A percentile compares a stretch with the other conserved stretches of the same genome.
phyloP scores from a whole-genome alignment of 768 basidiomycete genomes.

The Rhizopogon sp. region DNA sequence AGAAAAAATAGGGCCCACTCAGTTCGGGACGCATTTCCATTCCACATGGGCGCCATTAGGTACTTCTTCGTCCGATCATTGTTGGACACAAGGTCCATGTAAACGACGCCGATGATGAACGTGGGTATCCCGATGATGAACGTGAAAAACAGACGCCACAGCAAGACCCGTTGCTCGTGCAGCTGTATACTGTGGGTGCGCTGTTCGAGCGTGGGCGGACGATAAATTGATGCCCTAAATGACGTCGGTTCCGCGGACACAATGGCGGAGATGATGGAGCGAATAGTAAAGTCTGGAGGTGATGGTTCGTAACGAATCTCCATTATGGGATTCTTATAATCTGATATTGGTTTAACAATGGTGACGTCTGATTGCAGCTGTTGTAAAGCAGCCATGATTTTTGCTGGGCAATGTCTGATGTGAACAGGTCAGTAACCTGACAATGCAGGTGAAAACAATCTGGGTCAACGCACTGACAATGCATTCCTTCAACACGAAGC shows the following conservation, averaged over 20 bases:
- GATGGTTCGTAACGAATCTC: conserved; percentile 36
- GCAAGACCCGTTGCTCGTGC: conserved; percentile 22
- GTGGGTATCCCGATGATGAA: conserved; percentile 66
- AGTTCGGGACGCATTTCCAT: conserved; percentile 31
- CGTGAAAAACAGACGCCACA: conserved; percentile 52
- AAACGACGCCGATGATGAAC: conserved; percentile 74
- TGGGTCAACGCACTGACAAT: too few species aligned
- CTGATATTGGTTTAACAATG: too few species aligned
- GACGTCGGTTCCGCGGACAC: too few species aligned
- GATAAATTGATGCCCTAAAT: too few species aligned
- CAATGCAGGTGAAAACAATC: too few species aligned
- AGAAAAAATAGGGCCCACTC: conserved; percentile 26
- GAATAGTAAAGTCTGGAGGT: too few species aligned
- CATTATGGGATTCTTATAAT: conserved; percentile 34
- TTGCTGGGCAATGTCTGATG: conserved; percentile 41
- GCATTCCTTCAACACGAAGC: too few species aligned
- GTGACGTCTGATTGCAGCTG: conserved; percentile 21
- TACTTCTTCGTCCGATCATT: conserved; percentile 41
- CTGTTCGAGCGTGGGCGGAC: too few species aligned
- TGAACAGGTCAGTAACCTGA: too few species aligned
- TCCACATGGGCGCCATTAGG: conserved; percentile 44
- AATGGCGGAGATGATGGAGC: too few species aligned
- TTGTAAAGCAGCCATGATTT: conserved; percentile 39
- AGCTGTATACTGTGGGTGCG: too few species aligned
- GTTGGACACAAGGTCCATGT: conserved; percentile 59